Evolutionary conservation across 192 early-diverging fungal genomes (phyloP).

Genomic region (Linnemannia elongata): DNA sequence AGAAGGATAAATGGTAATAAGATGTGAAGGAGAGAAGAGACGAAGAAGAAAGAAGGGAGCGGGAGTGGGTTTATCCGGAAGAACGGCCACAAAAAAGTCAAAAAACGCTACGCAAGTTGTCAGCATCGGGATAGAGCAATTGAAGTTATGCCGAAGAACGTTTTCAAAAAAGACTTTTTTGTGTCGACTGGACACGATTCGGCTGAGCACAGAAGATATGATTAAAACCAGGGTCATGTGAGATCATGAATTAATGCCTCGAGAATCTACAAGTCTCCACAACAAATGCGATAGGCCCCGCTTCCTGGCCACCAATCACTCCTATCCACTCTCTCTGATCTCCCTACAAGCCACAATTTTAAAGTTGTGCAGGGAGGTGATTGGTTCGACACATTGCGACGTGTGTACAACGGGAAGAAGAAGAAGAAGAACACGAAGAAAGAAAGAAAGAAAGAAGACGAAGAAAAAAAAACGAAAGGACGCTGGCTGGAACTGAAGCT

Average conservation of each 20-base stretch:
- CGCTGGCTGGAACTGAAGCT: neutral
- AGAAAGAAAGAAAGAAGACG: too few species aligned
- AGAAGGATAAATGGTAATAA: neutral
- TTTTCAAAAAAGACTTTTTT: too few species aligned
- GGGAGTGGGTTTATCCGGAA: neutral
- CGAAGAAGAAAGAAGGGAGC: neutral
- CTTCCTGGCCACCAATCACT: constrained; percentile 1
- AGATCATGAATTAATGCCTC: neutral
- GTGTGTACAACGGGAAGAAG: neutral
- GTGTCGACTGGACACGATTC: too few species aligned
- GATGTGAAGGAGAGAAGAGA: neutral
- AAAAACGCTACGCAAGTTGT: too few species aligned
- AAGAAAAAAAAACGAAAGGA: neutral
- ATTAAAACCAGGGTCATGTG: neutral
- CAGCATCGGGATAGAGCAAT: too few species aligned
- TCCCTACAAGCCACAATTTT: neutral
- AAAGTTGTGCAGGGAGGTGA: neutral
- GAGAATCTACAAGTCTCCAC: neutral
- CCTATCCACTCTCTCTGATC: too few species aligned
- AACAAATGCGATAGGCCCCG: neutral
- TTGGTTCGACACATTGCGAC: neutral
- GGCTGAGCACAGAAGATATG: neutral
- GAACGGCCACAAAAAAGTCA: neutral
- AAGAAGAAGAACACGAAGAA: neutral
- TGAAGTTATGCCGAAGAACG: too few species aligned